Conservation (phyloP, 148 eudicot species). For the Talinum fruticosum region DNA sequence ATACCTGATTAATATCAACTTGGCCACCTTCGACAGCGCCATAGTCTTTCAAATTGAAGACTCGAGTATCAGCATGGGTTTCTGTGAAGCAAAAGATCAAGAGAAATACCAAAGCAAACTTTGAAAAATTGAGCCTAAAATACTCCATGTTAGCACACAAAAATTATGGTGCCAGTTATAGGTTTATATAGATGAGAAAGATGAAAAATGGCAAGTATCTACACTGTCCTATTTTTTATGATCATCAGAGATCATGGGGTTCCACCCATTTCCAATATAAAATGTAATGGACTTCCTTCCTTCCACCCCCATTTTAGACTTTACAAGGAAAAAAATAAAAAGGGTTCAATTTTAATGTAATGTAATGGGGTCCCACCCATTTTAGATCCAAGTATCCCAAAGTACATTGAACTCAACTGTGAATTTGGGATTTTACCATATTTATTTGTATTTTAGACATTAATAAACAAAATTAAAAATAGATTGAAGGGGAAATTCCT, state of each 20-base stretch:
- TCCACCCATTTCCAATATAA: not conserved
- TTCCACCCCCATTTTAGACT: too few relatives aligned
- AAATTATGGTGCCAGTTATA: not conserved
- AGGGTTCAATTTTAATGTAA: not conserved
- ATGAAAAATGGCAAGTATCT: conserved; percentile 6
- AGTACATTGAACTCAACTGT: not conserved
- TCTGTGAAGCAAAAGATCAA: conserved; percentile 13
- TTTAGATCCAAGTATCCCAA: not conserved
- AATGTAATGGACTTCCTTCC: not conserved
- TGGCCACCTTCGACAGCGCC: conserved; percentile 27
- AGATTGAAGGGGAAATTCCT: not conserved
- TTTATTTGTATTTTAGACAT: not conserved
- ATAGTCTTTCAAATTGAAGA: conserved; percentile 30
- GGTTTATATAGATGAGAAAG: conserved; percentile 1
- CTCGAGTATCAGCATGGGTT: conserved; percentile 28
- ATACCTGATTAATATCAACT: conserved; percentile 26
- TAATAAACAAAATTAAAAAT: not conserved
- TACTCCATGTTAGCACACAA: not conserved
- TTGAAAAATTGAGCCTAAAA: not conserved
- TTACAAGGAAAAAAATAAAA: too few relatives aligned
- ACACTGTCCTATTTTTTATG: not conserved
- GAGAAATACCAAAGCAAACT: conserved; percentile 11
- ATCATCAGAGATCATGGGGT: not conserved
- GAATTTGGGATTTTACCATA: not conserved
- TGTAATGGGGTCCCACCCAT: not conserved